These are phyloP conservation scores for Petasospora rhodanensis DNA, from an alignment of 1,139 yeast genomes.

Conservation along the genomic window DNA sequence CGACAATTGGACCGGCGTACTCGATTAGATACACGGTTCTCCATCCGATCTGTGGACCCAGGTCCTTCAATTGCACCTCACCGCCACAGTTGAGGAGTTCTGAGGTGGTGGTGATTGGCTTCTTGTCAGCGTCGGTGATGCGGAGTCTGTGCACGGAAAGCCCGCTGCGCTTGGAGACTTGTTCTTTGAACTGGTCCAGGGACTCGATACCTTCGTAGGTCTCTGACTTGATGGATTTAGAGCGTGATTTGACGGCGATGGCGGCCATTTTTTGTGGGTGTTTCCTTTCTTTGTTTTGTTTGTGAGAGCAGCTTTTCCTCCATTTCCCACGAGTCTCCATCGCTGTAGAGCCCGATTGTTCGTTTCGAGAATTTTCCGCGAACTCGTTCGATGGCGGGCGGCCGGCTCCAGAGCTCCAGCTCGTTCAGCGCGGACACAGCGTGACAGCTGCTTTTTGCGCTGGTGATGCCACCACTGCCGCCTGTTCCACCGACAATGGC, in stretches of 20 bases:
- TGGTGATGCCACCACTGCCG: no score
- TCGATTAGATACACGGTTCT: slow-evolving; percentile 81
- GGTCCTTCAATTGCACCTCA: slow-evolving; percentile 62
- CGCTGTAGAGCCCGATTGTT: no score
- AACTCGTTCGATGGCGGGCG: no score
- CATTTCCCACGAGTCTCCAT: no score
- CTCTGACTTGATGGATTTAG: slow-evolving; percentile 42
- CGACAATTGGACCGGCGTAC: slow-evolving; percentile 80
- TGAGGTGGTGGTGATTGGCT: slow-evolving; percentile 22
- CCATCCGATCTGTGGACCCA: slow-evolving; percentile 95
- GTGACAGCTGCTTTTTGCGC: no score
- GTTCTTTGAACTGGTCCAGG: slow-evolving; percentile 33
- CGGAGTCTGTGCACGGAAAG: slow-evolving; percentile 39
- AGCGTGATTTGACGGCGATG: slow-evolving; percentile 46
- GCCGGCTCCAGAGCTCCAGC: no score
- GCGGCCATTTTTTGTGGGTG: slow-evolving; percentile 35
- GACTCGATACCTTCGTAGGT: slow-evolving; percentile 32
- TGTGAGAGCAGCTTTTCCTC: no score
- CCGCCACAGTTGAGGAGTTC: slow-evolving; percentile 26
- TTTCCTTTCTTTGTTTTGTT: no score
- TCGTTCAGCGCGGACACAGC: no score
- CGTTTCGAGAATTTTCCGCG: no score
- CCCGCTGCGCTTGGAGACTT: slow-evolving; percentile 42
- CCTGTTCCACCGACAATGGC: no score
- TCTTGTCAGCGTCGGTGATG: slow-evolving; percentile 31